phyloP scores from a whole-genome alignment of 129 eudicot genomes.

The Smallanthus sonchifolius region DNA sequence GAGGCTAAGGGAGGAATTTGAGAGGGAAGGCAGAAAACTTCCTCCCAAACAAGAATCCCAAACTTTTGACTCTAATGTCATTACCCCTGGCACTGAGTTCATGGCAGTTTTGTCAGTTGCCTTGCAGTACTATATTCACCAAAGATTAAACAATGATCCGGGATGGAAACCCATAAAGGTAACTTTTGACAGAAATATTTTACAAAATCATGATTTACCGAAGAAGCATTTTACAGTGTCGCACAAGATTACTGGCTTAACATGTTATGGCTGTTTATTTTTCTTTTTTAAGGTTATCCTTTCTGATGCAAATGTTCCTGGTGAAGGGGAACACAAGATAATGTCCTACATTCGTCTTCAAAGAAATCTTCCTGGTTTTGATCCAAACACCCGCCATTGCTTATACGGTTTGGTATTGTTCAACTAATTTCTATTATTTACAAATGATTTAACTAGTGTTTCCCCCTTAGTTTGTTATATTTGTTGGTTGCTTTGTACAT shows the following conservation, averaged over 20 bases:
- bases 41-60: conserved; percentile 89
- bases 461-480: background rate
- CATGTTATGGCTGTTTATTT: background rate
- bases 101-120: conserved; percentile 92
- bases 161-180: conserved; percentile 97
- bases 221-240: background rate
- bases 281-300: conserved; percentile 68
- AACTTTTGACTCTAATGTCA: conserved; percentile 88
- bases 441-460: background rate
- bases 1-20: conserved; percentile 81
- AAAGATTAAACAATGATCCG: conserved; percentile 86
- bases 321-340: conserved; percentile 98
- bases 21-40: conserved; percentile 93
- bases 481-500: background rate
- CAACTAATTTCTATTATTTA: background rate
- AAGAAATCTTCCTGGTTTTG: conserved; percentile 95
- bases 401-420: conserved; percentile 92
- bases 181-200: conserved; percentile 2
- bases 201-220: background rate
- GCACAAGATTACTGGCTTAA: background rate
- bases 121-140: conserved; percentile 86
- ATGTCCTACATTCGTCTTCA: conserved; percentile 99
- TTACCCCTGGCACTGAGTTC: conserved; percentile 95
- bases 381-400: conserved; percentile 96
- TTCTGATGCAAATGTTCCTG: conserved; percentile 99